A percentile compares a stretch with the other conserved stretches of the same genome.
Conservation (phyloP, 2,329 filamentous ascomycete genomes). For the Delphinella strobiligena region DNA sequence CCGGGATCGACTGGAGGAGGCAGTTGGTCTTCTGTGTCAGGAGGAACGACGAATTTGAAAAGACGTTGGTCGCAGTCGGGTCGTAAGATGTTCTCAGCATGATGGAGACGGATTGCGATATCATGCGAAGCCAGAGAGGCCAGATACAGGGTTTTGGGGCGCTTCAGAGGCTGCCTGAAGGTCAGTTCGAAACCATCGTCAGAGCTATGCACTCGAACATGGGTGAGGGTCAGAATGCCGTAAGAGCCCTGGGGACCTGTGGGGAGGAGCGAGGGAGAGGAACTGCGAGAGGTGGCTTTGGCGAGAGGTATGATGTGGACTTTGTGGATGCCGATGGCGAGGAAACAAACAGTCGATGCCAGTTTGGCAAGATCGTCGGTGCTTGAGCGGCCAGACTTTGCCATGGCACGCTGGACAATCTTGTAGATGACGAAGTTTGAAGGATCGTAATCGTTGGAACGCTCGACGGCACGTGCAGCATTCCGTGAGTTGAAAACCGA, state of each 20-base stretch:
- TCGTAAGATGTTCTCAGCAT: constrained; percentile 50
- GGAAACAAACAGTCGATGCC: constrained; percentile 52
- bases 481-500: constrained; percentile 50
- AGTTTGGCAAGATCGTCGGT: constrained; percentile 56
- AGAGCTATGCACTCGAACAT: constrained; percentile 45
- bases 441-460: constrained; percentile 57
- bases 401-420: constrained; percentile 50
- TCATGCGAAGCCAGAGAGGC: constrained; percentile 53
- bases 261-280: constrained; percentile 37
- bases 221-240: constrained; percentile 51
- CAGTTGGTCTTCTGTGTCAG: constrained; percentile 39
- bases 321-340: constrained; percentile 58
- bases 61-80: constrained; percentile 54
- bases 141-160: constrained; percentile 44
- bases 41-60: constrained; percentile 50
- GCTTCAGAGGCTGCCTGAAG: constrained; percentile 45
- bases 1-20: constrained; percentile 36
- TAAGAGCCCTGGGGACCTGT: constrained; percentile 35
- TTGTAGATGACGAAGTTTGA: constrained; percentile 56
- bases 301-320: constrained; percentile 56
- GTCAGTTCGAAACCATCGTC: constrained; percentile 57
- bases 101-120: constrained; percentile 50
- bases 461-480: constrained; percentile 49
- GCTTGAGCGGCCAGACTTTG: constrained; percentile 45
- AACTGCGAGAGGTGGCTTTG: constrained; percentile 40